Percentiles rank a stretch among this genome's conserved stretches.
Conservation (phyloP, 2,329 filamentous ascomycete species). For the Cadophora gregata region DNA sequence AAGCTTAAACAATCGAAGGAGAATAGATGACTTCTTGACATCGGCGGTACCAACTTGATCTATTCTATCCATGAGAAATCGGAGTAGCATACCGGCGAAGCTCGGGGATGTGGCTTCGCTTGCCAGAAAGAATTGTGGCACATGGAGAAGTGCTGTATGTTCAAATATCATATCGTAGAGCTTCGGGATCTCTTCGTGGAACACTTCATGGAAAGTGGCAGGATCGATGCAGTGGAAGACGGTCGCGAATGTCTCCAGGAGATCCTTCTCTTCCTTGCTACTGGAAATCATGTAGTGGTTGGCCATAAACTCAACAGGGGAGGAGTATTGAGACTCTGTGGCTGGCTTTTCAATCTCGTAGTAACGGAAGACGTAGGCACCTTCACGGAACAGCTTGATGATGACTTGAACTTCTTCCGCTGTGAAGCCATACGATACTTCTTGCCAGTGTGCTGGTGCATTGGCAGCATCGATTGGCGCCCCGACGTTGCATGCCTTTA, state of each 20-base stretch:
- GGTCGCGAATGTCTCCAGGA: slow-evolving; percentile 96
- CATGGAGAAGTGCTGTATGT: slow-evolving; percentile 89
- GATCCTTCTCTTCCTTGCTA: slow-evolving; percentile 94
- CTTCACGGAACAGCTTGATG: slow-evolving; percentile 96
- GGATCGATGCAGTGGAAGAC: slow-evolving; percentile 99
- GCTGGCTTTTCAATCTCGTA: slow-evolving; percentile 87
- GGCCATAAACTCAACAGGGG: slow-evolving; percentile 88
- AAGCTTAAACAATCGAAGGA: slow-evolving; percentile 93
- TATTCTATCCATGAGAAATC: slow-evolving; percentile 96
- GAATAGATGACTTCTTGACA: slow-evolving; percentile 88
- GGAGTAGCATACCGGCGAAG: slow-evolving; percentile 96
- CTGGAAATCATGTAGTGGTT: slow-evolving; percentile 95
- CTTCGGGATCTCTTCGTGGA: slow-evolving; percentile 94
- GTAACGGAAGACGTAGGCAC: slow-evolving; percentile 94
- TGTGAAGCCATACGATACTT: slow-evolving; percentile 95
- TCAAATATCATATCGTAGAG: slow-evolving; percentile 98
- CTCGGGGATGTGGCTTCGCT: slow-evolving; percentile 97
- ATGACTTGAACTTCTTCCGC: slow-evolving; percentile 97
- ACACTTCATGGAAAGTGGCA: slow-evolving; percentile 97
- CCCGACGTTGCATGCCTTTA: slow-evolving; percentile 85
- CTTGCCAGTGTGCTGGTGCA: slow-evolving; percentile 88
- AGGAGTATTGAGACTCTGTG: slow-evolving; percentile 75
- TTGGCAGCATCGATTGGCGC: slow-evolving; percentile 75
- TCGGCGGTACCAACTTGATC: slow-evolving; percentile 93
- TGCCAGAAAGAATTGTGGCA: slow-evolving; percentile 98